Conservation (phyloP, 495 filamentous ascomycete species). For the Penicillium verhagenii region DNA sequence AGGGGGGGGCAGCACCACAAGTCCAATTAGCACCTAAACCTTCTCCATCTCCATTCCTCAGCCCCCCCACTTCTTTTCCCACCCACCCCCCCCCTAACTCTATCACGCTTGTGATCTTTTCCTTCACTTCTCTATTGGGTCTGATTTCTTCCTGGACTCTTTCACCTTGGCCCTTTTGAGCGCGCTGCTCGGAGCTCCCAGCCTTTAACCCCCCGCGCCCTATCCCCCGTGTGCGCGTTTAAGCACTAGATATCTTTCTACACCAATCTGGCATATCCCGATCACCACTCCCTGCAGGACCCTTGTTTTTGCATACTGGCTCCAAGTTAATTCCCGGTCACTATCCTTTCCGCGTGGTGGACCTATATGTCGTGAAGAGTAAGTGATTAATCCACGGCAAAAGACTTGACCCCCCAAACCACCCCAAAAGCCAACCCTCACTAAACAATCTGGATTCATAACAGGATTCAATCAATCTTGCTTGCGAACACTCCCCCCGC, state of each 20-base stretch:
- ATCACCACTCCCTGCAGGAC: neutral
- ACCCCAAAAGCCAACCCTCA: constrained; percentile 7
- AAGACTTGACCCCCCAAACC: neutral
- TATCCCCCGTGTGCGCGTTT: constrained; percentile 20
- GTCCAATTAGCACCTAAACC: constrained; percentile 3
- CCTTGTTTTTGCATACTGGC: neutral
- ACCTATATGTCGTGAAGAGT: constrained; percentile 26
- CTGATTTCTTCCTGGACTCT: neutral
- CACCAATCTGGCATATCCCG: neutral
- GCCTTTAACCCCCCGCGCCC: constrained; percentile 1
- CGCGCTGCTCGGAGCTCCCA: neutral
- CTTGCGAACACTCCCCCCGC: neutral
- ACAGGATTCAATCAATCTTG: constrained; percentile 14
- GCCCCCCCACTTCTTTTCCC: constrained; percentile 20
- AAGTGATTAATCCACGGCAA: constrained; percentile 6
- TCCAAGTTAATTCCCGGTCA: neutral
- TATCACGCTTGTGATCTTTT: neutral
- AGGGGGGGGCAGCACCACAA: neutral
- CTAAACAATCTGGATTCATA: constrained; percentile 1
- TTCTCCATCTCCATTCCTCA: constrained; percentile 24
- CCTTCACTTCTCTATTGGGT: neutral
- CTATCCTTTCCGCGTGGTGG: constrained; percentile 9
- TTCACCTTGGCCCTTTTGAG: neutral
- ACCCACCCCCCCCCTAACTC: constrained; percentile 4
- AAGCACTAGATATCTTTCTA: neutral